Evolutionary conservation across 1,139 yeast species (phyloP), one percentile per base, ranked within the genome.

Genomic region (Sugiyamaella japonica): DNA sequence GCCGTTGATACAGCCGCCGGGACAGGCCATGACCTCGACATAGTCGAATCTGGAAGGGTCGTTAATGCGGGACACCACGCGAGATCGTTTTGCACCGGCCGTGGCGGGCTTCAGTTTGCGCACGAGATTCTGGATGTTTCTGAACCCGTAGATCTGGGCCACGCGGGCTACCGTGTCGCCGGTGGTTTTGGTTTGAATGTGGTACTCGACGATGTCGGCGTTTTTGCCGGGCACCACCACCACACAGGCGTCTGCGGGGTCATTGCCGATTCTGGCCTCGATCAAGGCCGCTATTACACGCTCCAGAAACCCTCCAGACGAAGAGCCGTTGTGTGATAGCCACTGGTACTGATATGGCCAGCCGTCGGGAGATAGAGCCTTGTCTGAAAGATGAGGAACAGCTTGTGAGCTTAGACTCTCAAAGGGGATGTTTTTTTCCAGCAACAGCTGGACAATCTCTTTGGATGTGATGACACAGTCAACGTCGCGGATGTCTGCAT

Each of bases 21-120:
- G 99, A 69, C 99, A 93, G 1, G 99, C 99, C 97, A 90, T 91
- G 37, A 93, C 87, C 65, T 93, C 99, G 4, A 93, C 89, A 64
- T 87, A 89, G 61, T 89, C 95, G 64, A 89, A 85, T 46, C 75
- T 77, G 16, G 81, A 71, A 0, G 93, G 85, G 60, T 87, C 93
- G 0, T 54, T 54, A 28, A 54, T 39, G 7, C 57, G 56, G 3
- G 59, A 53, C 7, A 55, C 61, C 10, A 50, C 55, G 34, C 56
- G 54, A 8, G 70, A 64, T 4, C 67, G 15, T 61, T 67, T 32
- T 56, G 46, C 28, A 29, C 37, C 29, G 17, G 66, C 65, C 25
- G 82, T 83, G 64, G 66, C 65, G 28, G 82, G 83, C 64, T 86
- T 87, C 60, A 93, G 76, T 67, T 86, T 88, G 52, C 99, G 75